Percentiles rank a stretch among this genome's conserved stretches.
Evolutionary conservation across 768 basidiomycete genomes (phyloP).

Genomic region (Termitomyces sp.): DNA sequence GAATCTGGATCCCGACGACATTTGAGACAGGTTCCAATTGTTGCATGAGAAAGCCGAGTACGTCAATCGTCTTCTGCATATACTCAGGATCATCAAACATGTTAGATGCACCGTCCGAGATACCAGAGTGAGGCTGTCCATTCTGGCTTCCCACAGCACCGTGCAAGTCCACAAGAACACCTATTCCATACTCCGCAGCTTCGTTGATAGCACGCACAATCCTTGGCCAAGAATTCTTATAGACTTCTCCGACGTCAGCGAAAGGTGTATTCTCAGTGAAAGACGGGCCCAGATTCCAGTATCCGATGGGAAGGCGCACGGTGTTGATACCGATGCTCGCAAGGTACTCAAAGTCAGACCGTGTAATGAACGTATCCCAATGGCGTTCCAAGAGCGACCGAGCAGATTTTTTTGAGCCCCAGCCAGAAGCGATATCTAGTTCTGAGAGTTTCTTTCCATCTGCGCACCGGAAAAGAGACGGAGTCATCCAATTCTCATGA

Average conservation of each 20-base stretch:
- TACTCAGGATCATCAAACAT: constrained; percentile 43
- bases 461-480: constrained; percentile 58
- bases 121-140: constrained; percentile 63
- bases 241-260: constrained; percentile 42
- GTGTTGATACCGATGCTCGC: constrained; percentile 63
- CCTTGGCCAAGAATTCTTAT: constrained; percentile 61
- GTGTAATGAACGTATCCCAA: constrained; percentile 71
- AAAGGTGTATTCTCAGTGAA: constrained; percentile 67
- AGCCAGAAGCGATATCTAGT: constrained; percentile 63
- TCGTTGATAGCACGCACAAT: constrained; percentile 57
- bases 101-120: constrained; percentile 43
- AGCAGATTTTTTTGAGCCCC: constrained; percentile 38
- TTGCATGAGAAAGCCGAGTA: constrained; percentile 39
- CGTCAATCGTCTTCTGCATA: constrained; percentile 45
- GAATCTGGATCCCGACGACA: constrained; percentile 55
- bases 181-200: constrained; percentile 55
- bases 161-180: constrained; percentile 67
- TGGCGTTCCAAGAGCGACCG: constrained; percentile 58
- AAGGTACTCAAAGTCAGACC: constrained; percentile 65
- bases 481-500: constrained; percentile 72
- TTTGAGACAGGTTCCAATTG: constrained; percentile 40
- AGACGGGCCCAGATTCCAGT: constrained; percentile 54
- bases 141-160: constrained; percentile 78
- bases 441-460: constrained; percentile 46
- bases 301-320: constrained; percentile 56